Percentiles rank a stretch among this genome's conserved stretches.
These are phyloP conservation scores for Populus pruinosa DNA, from an alignment of 345 rosid species.

Conservation along the genomic window DNA sequence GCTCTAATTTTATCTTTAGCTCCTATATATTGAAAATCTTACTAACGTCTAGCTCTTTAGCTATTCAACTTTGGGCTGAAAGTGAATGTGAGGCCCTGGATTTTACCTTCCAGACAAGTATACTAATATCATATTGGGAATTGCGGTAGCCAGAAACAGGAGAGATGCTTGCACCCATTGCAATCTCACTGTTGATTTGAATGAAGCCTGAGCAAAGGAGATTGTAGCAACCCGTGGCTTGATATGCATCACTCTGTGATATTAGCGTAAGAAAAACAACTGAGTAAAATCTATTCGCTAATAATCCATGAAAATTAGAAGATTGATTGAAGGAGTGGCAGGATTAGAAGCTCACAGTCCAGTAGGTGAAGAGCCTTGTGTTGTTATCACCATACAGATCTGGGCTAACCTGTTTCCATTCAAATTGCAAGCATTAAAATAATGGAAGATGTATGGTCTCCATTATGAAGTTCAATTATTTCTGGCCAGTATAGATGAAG, in stretches of 20 bases:
- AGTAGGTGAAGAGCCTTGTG: constrained; percentile 96
- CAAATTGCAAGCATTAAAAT: constrained; percentile 9
- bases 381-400: constrained; percentile 99
- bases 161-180: constrained; percentile 99
- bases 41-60: not conserved
- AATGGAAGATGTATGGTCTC: not conserved
- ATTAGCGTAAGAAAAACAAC: not conserved
- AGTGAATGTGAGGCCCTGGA: not conserved
- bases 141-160: constrained; percentile 62
- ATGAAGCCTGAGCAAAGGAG: constrained; percentile 91
- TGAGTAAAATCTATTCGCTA: not conserved
- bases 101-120: constrained; percentile 93
- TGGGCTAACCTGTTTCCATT: constrained; percentile 72
- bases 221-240: constrained; percentile 97
- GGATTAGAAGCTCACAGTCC: constrained; percentile 71
- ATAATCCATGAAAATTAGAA: not conserved
- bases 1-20: not conserved
- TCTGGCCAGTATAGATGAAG: not conserved
- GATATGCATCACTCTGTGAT: constrained; percentile 86
- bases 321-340: not conserved
- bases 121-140: constrained; percentile 79
- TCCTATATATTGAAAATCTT: not conserved
- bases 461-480: constrained; percentile 15
- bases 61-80: not conserved
- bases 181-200: constrained; percentile 88